Percentiles rank a stretch among this genome's conserved stretches.
Conservation (phyloP, 2,329 filamentous ascomycete genomes). For the Hypoxylon sp. region DNA sequence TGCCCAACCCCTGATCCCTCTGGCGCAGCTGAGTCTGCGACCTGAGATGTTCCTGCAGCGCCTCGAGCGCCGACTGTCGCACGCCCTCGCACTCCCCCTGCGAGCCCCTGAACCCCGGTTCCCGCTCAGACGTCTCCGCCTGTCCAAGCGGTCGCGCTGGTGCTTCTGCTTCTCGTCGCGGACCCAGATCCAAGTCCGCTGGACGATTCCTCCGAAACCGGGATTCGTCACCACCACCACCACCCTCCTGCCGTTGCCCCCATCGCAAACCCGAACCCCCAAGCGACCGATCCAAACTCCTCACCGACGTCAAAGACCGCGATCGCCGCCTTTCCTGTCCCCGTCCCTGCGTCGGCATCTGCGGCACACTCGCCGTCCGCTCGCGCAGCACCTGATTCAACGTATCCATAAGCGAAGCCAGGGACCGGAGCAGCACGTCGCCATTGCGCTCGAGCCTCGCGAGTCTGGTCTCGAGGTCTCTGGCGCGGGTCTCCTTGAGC, state of each 20-base stretch:
- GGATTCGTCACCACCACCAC: neutral
- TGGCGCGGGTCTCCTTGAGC: slow-evolving; percentile 53
- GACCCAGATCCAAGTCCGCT: neutral
- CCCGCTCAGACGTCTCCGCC: no score
- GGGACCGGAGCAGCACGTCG: slow-evolving; percentile 55
- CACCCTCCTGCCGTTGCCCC: neutral
- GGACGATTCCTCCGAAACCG: neutral
- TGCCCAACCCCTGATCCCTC: neutral
- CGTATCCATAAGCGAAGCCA: slow-evolving; percentile 56
- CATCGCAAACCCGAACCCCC: no score
- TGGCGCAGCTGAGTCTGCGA: slow-evolving; percentile 1
- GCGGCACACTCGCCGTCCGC: slow-evolving; percentile 24
- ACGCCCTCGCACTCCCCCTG: neutral
- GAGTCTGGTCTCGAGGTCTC: slow-evolving; percentile 58
- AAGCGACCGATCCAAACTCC: no score
- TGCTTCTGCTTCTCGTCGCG: slow-evolving; percentile 5
- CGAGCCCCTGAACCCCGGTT: neutral
- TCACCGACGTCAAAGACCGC: no score
- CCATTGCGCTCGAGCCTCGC: slow-evolving; percentile 57
- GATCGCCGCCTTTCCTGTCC: no score
- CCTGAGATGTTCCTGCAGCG: slow-evolving; percentile 16
- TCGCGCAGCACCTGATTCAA: slow-evolving; percentile 48
- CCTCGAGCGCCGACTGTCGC: slow-evolving; percentile 12
- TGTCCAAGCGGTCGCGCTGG: neutral
- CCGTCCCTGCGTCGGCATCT: no score